Conservation (phyloP, 257 asterid genomes). For the Nicotiana noctiflora region DNA sequence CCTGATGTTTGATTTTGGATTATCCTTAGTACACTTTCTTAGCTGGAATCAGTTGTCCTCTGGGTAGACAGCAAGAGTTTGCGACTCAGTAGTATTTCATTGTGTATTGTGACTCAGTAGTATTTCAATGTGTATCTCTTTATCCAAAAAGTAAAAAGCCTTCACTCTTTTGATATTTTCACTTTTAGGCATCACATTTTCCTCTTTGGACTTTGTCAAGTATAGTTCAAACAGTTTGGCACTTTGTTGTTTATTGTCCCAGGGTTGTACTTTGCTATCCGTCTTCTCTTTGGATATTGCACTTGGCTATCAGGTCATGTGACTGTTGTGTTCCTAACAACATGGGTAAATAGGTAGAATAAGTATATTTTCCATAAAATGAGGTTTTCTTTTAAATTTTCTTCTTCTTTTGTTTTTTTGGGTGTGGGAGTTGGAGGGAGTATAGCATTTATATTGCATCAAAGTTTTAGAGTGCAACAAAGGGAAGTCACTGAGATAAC, state of each 20-base stretch:
- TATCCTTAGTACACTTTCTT: background rate
- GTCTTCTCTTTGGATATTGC: background rate
- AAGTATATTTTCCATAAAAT: no score
- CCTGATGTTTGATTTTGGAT: background rate
- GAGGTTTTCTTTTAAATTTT: no score
- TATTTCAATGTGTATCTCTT: background rate
- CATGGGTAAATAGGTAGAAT: no score
- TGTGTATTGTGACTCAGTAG: no score
- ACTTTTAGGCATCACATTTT: background rate
- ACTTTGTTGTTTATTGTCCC: background rate
- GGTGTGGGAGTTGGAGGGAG: no score
- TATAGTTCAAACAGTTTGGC: background rate
- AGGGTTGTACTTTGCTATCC: background rate
- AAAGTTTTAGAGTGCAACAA: no score
- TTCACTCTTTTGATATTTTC: background rate
- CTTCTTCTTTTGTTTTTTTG: no score
- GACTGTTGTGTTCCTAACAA: no score
- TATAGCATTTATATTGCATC: no score
- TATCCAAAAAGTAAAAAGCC: no score
- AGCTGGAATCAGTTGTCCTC: background rate
- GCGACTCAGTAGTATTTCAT: background rate
- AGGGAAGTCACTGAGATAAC: no score
- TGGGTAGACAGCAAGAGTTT: background rate
- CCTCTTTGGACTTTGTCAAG: background rate
- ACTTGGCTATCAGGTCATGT: background rate